A percentile compares a stretch with the other conserved stretches of the same genome.
These are phyloP conservation scores for Paramarasmius palmivorus DNA, from an alignment of 1,284 basidiomycete genomes.

Conservation along the genomic window DNA sequence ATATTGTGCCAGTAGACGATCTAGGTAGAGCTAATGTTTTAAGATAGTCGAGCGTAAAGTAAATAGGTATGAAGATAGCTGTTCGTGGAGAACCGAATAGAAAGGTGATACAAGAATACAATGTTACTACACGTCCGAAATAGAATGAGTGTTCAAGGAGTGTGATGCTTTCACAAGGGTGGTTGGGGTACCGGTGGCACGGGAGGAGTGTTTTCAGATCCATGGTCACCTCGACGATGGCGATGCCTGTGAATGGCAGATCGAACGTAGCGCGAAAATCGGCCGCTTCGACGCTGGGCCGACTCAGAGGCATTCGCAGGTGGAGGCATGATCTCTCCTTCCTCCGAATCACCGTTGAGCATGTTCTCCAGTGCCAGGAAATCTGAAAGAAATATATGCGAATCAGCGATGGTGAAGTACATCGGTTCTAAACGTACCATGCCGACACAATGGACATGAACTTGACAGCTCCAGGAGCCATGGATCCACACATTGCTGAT, in stretches of 20 bases:
- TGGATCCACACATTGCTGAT: constrained; percentile 79
- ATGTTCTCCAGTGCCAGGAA: constrained; percentile 51
- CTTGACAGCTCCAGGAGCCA: constrained; percentile 90
- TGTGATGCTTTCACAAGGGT: not conserved
- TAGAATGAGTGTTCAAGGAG: not conserved
- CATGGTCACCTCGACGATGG: constrained; percentile 13
- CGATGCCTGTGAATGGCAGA: constrained; percentile 53
- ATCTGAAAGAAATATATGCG: constrained; percentile 30
- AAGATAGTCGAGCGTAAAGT: too few relatives aligned
- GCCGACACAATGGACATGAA: constrained; percentile 88
- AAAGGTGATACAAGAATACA: not conserved
- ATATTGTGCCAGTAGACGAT: too few relatives aligned
- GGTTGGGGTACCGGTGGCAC: not conserved
- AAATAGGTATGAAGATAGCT: not conserved
- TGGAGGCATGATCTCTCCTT: constrained; percentile 11
- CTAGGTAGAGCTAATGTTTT: too few relatives aligned
- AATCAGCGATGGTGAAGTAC: constrained; percentile 1
- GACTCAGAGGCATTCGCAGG: not conserved
- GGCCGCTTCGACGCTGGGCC: constrained; percentile 29
- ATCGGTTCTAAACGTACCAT: constrained; percentile 52
- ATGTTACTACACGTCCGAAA: not conserved
- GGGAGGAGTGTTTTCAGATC: not conserved
- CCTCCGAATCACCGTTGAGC: constrained; percentile 35
- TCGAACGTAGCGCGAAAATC: constrained; percentile 70
- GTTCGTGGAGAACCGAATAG: not conserved